A percentile compares a stretch with the other conserved stretches of the same genome.
phyloP scores from a whole-genome alignment of 179 eudicot genomes.

The Beta macrorhiza region DNA sequence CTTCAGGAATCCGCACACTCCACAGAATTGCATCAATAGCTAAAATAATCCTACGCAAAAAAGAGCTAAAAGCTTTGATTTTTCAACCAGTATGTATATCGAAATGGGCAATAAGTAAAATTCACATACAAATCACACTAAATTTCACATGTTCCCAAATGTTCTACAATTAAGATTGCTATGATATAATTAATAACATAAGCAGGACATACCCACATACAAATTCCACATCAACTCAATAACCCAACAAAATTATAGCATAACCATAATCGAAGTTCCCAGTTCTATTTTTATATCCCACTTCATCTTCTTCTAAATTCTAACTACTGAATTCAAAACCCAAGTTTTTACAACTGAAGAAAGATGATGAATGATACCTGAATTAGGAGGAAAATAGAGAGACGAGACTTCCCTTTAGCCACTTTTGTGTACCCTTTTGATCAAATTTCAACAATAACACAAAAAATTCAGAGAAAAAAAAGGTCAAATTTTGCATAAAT shows the following conservation, averaged over 20 bases:
- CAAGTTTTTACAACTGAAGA: too few species aligned
- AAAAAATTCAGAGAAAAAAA: background rate
- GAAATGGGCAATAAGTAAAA: background rate
- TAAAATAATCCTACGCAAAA: background rate
- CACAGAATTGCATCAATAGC: background rate
- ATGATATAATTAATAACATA: background rate
- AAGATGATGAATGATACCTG: constrained; percentile 47
- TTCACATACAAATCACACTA: background rate
- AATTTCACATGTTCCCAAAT: background rate
- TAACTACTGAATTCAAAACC: too few species aligned
- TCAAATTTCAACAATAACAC: constrained; percentile 8
- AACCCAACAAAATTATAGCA: background rate
- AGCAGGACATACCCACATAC: background rate
- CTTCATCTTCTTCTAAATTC: background rate
- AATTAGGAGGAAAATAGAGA: constrained; percentile 46
- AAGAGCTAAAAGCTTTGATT: background rate
- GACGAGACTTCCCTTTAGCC: constrained; percentile 66
- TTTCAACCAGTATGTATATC: background rate
- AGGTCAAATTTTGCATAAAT: background rate
- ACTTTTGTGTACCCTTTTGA: constrained; percentile 76
- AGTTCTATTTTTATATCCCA: background rate
- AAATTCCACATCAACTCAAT: background rate
- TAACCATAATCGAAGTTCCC: background rate
- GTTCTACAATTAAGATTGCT: background rate
- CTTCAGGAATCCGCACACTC: background rate